Conservation (phyloP, 2,329 filamentous ascomycete species). For the Colletotrichum sp. region DNA sequence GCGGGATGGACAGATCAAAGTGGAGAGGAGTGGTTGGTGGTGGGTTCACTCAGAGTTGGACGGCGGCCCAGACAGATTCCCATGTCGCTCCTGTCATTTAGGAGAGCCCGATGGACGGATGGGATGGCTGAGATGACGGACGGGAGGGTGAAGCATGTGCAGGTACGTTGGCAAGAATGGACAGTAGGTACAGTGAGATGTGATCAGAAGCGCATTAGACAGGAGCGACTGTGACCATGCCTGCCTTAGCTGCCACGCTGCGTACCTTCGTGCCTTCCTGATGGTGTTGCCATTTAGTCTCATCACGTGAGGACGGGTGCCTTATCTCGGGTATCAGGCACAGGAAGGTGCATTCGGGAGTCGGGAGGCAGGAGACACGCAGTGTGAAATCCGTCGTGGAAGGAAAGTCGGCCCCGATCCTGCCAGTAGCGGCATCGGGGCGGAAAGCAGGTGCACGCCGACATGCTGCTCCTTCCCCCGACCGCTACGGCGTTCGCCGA, state of each 20-base stretch:
- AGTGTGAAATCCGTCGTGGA: background rate
- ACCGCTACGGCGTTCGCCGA: background rate
- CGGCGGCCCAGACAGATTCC: background rate
- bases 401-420: background rate
- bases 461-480: background rate
- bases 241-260: background rate
- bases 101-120: background rate
- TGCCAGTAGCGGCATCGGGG: background rate
- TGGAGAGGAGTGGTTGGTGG: background rate
- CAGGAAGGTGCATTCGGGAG: background rate
- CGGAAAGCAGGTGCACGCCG: background rate
- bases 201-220: background rate
- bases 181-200: background rate
- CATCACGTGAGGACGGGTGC: background rate
- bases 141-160: conserved; percentile 1
- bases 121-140: background rate
- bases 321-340: background rate
- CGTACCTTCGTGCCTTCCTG: background rate
- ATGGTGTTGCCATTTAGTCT: background rate
- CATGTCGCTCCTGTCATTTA: conserved; percentile 4
- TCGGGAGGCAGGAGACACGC: no score
- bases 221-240: background rate
- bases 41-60: background rate
- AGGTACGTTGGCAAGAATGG: background rate
- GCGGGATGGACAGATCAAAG: background rate